Evolutionary conservation across 805 yeast species (phyloP).

Genomic region (Blastobotrys mokoenaii): DNA sequence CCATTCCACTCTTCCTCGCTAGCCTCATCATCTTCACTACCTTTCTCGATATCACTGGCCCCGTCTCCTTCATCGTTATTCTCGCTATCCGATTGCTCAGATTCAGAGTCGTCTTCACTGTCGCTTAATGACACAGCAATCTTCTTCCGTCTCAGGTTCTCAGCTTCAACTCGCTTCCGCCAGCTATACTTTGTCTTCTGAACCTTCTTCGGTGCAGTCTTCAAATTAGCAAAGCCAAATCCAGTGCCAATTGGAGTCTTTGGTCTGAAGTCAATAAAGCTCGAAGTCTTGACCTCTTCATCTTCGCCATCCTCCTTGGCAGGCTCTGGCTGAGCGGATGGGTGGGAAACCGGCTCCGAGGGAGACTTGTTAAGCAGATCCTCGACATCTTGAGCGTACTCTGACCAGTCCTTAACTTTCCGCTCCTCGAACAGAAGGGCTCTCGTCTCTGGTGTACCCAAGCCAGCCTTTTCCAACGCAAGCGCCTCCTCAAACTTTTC

Average conservation of each 20-base stretch:
- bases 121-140: slow-evolving; percentile 15
- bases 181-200: slow-evolving; percentile 60
- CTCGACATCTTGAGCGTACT: slow-evolving; percentile 5
- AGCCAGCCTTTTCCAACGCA: slow-evolving; percentile 61
- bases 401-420: slow-evolving; percentile 54
- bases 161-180: slow-evolving; percentile 39
- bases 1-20: slow-evolving; percentile 5
- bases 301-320: too few relatives aligned
- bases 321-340: too few relatives aligned
- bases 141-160: slow-evolving; percentile 27
- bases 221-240: slow-evolving; percentile 2
- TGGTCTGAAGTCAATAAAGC: slow-evolving; percentile 47
- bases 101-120: slow-evolving; percentile 19
- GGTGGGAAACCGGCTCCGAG: too few relatives aligned
- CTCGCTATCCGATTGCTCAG: slow-evolving; percentile 25
- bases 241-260: background rate
- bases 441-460: slow-evolving; percentile 51
- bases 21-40: slow-evolving; percentile 20
- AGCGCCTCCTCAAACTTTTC: slow-evolving; percentile 72
- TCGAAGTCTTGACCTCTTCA: slow-evolving; percentile 25
- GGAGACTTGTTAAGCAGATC: too few relatives aligned
- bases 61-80: slow-evolving; percentile 10
- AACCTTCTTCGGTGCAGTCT: slow-evolving; percentile 24
- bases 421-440: slow-evolving; percentile 65
- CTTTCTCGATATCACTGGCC: slow-evolving; percentile 17